Evolutionary conservation across 345 rosid species (phyloP), one percentile per base, ranked within the genome.

Genomic region (Corchorus olitorius): DNA sequence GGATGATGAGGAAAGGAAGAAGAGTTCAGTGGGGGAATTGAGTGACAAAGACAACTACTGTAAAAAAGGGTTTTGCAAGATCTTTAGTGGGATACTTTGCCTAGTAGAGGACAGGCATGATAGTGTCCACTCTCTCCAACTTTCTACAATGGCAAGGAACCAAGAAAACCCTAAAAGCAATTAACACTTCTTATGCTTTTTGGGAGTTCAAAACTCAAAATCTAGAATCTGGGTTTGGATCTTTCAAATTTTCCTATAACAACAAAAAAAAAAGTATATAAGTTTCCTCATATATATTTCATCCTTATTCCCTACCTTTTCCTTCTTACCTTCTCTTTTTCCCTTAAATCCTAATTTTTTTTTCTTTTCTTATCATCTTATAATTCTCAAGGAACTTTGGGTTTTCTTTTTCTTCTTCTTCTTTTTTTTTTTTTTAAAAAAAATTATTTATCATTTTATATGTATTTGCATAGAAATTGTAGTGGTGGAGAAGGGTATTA

Each of bases 81-180:
- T 86, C 86, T 74, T 27, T 4, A 76, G 88, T 87, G 88, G 91
- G 93, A 93, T 93, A 83, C 86, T 89, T 80, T 91, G 89, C 84
- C 92, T 76, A 53, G 56, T 83, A 76, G 74, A 80, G 74, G 84
- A 80, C 86, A 75, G 69, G 85, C 93, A 88, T 83, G 35, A 76
- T 87, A 83, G 86, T 83, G 79, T 84, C 92, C 82, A 78, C 82
- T 82, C 82, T 77, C 82, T 82, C 78, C 73, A 80, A 75, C 80
- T 86, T 83, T 85, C 74, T 78, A 62, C 77, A 45, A 34, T 79
- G 75, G 70, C 84, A 78, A 75, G 74, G 41, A 81, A 79, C 75
- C 79, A 54, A 58, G 65, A 78, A 65, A 77, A 49, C 39, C 43
- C 6, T 3, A 56, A 76, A 80, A 59, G 50, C 39, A 33, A 63